These are phyloP conservation scores for Cyanodermella asteris DNA, from an alignment of 2,329 filamentous ascomycete species.

Conservation along the genomic window DNA sequence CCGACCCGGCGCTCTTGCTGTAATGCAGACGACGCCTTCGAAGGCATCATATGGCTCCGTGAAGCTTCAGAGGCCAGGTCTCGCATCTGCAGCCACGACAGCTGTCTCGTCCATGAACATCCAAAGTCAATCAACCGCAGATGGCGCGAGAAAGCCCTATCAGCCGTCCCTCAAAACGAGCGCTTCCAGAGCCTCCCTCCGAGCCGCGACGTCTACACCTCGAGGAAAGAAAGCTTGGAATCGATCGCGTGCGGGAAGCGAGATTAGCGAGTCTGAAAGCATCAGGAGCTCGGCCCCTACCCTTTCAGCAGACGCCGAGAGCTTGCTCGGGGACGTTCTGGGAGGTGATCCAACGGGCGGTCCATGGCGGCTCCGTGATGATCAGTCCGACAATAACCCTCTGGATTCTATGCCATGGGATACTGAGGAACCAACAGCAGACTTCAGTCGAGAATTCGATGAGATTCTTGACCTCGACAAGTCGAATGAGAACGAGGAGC, in stretches of 20 bases:
- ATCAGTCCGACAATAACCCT: slow-evolving; percentile 37
- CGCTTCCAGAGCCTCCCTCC: no score
- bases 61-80: slow-evolving; percentile 13
- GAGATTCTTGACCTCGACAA: slow-evolving; percentile 5
- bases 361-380: slow-evolving; percentile 45
- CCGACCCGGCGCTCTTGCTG: slow-evolving; percentile 21
- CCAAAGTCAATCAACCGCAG: slow-evolving; percentile 51
- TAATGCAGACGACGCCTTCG: slow-evolving; percentile 11
- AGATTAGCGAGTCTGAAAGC: slow-evolving; percentile 27
- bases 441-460: slow-evolving; percentile 48
- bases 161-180: no score
- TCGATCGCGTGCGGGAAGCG: slow-evolving; percentile 29
- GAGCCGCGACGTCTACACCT: slow-evolving; percentile 13
- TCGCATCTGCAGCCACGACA: slow-evolving; percentile 52
- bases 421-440: slow-evolving; percentile 31
- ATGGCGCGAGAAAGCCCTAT: slow-evolving; percentile 45
- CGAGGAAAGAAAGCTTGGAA: slow-evolving; percentile 17
- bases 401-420: slow-evolving; percentile 31
- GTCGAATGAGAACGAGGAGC: slow-evolving; percentile 16
- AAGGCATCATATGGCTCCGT: slow-evolving; percentile 14
- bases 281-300: slow-evolving; percentile 28
- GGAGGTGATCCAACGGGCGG: slow-evolving; percentile 36
- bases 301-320: slow-evolving; percentile 53
- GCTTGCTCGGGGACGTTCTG: slow-evolving; percentile 52
- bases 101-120: slow-evolving; percentile 65